Evolutionary conservation across 192 early-diverging fungal species (phyloP).

Genomic region (Podila epicladia): DNA sequence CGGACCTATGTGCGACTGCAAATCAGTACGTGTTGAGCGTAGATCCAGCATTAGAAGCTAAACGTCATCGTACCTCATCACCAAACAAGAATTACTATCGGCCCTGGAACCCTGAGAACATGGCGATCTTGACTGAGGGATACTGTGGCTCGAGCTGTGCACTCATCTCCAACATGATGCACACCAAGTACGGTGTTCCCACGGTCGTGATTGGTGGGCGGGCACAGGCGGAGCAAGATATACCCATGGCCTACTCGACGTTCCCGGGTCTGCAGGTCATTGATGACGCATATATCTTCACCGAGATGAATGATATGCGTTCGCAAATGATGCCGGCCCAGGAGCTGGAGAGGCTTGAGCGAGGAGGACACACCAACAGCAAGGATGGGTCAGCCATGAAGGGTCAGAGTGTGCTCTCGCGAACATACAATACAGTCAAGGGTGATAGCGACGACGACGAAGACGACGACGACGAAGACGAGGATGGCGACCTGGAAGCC

Average conservation of each 20-base stretch:
- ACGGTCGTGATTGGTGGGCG: slow-evolving; percentile 23
- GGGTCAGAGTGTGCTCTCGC: not conserved
- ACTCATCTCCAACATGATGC: slow-evolving; percentile 35
- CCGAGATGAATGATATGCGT: slow-evolving; percentile 11
- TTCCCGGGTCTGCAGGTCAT: slow-evolving; percentile 34
- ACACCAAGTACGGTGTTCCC: slow-evolving; percentile 18
- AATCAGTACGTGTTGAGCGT: slow-evolving; percentile 7
- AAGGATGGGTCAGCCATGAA: not conserved
- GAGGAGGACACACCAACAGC: not conserved
- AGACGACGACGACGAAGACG: not conserved
- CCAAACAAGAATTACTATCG: slow-evolving; percentile 2
- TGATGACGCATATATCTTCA: slow-evolving; percentile 18
- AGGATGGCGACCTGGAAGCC: not conserved
- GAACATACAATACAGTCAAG: not conserved
- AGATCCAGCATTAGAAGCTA: slow-evolving; percentile 13
- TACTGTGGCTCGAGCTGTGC: slow-evolving; percentile 41
- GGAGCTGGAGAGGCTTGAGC: not conserved
- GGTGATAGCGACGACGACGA: not conserved
- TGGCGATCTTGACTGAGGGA: slow-evolving; percentile 28
- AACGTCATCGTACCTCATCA: not conserved
- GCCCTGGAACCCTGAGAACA: slow-evolving; percentile 28
- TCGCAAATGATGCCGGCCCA: not conserved
- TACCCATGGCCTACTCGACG: slow-evolving; percentile 23
- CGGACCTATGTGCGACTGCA: slow-evolving; percentile 21
- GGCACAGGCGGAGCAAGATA: not conserved